Percentiles rank a stretch among this genome's conserved stretches.
phyloP scores from a whole-genome alignment of 805 yeast species.

The Clavispora asparagi region DNA sequence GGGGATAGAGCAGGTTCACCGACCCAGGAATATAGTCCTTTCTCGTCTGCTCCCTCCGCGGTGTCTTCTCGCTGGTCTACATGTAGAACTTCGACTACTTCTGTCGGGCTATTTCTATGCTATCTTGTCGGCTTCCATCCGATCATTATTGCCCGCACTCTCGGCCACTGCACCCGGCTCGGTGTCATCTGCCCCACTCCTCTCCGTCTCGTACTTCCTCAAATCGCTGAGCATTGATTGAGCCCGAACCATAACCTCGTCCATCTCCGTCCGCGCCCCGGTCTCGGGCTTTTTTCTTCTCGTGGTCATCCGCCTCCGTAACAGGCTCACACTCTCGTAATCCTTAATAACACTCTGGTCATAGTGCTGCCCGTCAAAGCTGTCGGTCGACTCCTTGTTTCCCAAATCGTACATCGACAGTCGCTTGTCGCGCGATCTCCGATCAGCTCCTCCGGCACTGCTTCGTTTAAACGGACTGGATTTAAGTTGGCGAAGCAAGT shows the following conservation, averaged over 20 bases:
- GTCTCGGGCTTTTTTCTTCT: conserved; percentile 17
- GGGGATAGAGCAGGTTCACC: too few relatives aligned
- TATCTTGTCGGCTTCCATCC: too few relatives aligned
- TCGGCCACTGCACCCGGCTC: too few relatives aligned
- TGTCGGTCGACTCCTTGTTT: background rate
- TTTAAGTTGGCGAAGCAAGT: conserved; percentile 4
- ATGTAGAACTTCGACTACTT: too few relatives aligned
- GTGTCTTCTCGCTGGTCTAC: too few relatives aligned
- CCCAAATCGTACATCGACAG: background rate
- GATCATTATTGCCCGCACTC: too few relatives aligned
- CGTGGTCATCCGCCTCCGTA: conserved; percentile 35
- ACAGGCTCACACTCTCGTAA: conserved; percentile 35
- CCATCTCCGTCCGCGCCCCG: conserved; percentile 2
- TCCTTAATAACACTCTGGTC: conserved; percentile 7
- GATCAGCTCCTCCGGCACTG: background rate
- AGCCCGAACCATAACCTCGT: conserved; percentile 30
- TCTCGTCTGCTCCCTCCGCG: too few relatives aligned
- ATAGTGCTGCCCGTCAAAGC: background rate
- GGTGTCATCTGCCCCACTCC: background rate
- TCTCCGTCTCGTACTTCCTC: background rate
- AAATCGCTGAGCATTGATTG: conserved; percentile 37
- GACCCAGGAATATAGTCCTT: too few relatives aligned
- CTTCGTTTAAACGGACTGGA: background rate
- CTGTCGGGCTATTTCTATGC: too few relatives aligned
- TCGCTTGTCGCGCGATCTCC: background rate